Percentiles rank a stretch among this genome's conserved stretches.
Evolutionary conservation across 2,329 filamentous ascomycete genomes (phyloP).

Genomic region (Alternaria incomplexa): DNA sequence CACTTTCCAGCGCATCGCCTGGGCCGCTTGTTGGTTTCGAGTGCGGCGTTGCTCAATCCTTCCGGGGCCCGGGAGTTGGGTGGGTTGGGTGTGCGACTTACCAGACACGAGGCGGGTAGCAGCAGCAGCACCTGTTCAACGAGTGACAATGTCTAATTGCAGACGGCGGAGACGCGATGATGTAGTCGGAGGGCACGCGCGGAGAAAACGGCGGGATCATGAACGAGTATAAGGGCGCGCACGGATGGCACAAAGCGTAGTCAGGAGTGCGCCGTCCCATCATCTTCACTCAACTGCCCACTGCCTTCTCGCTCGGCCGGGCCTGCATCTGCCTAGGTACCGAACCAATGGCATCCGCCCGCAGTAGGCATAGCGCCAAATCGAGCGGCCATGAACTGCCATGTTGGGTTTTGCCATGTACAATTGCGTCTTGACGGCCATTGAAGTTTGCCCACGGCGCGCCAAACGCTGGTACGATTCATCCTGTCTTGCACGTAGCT

Average conservation of each 20-base stretch:
- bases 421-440: background rate
- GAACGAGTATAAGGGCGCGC: conserved; percentile 12
- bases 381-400: conserved; percentile 3
- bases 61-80: conserved; percentile 12
- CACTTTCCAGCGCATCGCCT: conserved; percentile 5
- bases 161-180: conserved; percentile 4
- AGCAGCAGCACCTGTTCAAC: conserved; percentile 10
- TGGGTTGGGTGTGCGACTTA: conserved; percentile 20
- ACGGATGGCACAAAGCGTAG: conserved; percentile 12
- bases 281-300: conserved; percentile 6
- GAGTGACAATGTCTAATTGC: conserved; percentile 12
- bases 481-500: conserved; percentile 3
- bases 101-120: conserved; percentile 16
- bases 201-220: conserved; percentile 2
- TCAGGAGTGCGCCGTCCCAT: conserved; percentile 20
- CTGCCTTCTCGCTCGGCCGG: conserved; percentile 8
- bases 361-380: conserved; percentile 12
- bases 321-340: conserved; percentile 7
- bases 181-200: conserved; percentile 4
- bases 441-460: background rate
- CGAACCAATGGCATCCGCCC: conserved; percentile 12
- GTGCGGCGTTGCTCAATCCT: background rate
- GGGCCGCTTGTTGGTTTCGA: conserved; percentile 1
- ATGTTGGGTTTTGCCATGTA: conserved; percentile 1
- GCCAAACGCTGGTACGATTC: background rate